Evolutionary conservation across 495 filamentous ascomycete species (phyloP).

Genomic region (Chaetomidium leptoderma): DNA sequence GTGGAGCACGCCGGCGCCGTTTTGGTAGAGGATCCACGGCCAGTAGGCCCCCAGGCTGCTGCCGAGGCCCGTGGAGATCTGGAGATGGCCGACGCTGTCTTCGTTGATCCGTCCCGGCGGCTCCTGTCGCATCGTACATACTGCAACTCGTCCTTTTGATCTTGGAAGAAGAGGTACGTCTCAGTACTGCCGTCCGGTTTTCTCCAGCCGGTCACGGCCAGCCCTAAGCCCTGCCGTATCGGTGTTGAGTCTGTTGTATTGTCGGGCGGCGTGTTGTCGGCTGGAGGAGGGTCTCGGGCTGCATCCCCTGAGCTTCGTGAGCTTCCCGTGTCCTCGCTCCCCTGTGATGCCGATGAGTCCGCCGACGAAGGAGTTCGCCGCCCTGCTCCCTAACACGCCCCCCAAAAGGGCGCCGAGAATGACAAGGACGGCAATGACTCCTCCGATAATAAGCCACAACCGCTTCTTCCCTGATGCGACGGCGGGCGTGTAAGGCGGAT

Average conservation of each 20-base stretch:
- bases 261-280: too few relatives aligned
- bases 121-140: slow-evolving; percentile 13
- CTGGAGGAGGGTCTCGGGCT: neutral
- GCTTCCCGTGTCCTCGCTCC: neutral
- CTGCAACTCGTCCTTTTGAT: neutral
- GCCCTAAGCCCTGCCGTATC: slow-evolving; percentile 15
- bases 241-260: too few relatives aligned
- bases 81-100: too few relatives aligned
- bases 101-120: neutral
- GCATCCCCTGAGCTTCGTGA: neutral
- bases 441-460: slow-evolving; percentile 11
- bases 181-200: slow-evolving; percentile 10
- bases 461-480: too few relatives aligned
- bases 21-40: slow-evolving; percentile 20
- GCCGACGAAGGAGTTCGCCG: neutral
- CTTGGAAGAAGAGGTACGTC: slow-evolving; percentile 18
- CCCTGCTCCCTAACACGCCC: slow-evolving; percentile 13
- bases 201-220: slow-evolving; percentile 18
- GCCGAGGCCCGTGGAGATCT: neutral
- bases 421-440: neutral
- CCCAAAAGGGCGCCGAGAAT: slow-evolving; percentile 13
- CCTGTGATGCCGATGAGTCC: neutral
- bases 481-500: too few relatives aligned
- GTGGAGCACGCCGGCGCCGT: neutral
- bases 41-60: slow-evolving; percentile 18